These are phyloP conservation scores for Colletotrichum tabaci DNA, from an alignment of 2,329 filamentous ascomycete genomes.

Conservation along the genomic window DNA sequence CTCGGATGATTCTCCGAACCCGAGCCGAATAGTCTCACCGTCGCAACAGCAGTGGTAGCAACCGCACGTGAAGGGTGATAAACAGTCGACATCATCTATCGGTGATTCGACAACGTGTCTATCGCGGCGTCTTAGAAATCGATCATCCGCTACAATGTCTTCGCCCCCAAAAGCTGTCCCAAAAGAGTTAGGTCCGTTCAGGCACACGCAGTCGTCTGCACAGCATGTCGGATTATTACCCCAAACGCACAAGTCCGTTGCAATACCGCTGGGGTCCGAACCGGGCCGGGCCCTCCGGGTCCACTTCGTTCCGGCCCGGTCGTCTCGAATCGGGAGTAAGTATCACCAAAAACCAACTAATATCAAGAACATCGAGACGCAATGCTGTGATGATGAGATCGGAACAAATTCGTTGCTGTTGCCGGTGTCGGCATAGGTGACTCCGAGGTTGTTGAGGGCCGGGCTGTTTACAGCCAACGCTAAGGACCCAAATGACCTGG, in stretches of 20 bases:
- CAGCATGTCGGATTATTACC: slow-evolving; percentile 11
- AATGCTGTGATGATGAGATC: too few species aligned
- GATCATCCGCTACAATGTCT: slow-evolving; percentile 33
- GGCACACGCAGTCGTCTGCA: slow-evolving; percentile 41
- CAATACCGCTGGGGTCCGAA: neutral
- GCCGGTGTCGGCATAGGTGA: too few species aligned
- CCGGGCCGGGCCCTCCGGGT: neutral
- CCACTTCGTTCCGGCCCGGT: slow-evolving; percentile 11
- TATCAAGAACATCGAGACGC: too few species aligned
- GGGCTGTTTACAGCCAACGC: too few species aligned
- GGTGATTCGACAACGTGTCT: neutral
- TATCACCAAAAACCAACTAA: too few species aligned
- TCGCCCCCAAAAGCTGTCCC: slow-evolving; percentile 34
- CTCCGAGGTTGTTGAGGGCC: too few species aligned
- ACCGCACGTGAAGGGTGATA: neutral
- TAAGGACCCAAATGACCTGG: too few species aligned
- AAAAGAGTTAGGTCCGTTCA: slow-evolving; percentile 35
- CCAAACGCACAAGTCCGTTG: slow-evolving; percentile 4
- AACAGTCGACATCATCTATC: neutral
- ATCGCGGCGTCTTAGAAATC: neutral
- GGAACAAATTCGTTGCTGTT: too few species aligned
- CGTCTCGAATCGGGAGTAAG: neutral
- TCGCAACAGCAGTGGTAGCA: neutral
- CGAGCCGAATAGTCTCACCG: neutral
- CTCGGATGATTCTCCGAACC: too few species aligned